These are phyloP conservation scores for Pythium chondricola DNA, from an alignment of 352 stramenopile genomes.

Conservation along the genomic window DNA sequence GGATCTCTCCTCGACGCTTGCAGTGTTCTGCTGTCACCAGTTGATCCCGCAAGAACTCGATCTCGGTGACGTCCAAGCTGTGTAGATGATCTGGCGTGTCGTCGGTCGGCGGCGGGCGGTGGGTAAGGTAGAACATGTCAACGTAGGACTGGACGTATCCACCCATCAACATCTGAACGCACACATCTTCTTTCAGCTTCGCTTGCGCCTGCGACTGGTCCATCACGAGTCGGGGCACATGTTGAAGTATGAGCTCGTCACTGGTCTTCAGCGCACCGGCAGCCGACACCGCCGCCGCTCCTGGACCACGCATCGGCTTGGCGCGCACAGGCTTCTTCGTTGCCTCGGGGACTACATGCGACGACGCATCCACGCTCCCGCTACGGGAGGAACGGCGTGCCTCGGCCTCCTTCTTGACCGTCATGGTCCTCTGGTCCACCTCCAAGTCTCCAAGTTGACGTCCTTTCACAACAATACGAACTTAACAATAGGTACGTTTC, in stretches of 20 bases:
- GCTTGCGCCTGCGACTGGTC: constrained; percentile 32
- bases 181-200: constrained; percentile 75
- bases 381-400: constrained; percentile 1
- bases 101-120: constrained; percentile 36
- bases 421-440: constrained; percentile 1
- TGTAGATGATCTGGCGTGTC: constrained; percentile 16
- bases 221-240: not conserved
- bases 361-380: not conserved
- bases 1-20: constrained; percentile 84
- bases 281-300: not conserved
- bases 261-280: constrained; percentile 1
- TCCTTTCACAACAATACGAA: constrained; percentile 12
- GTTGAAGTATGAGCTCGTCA: constrained; percentile 11
- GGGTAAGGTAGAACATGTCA: constrained; percentile 93
- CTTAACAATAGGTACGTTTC: constrained; percentile 3
- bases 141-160: constrained; percentile 92
- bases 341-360: constrained; percentile 30
- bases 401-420: constrained; percentile 15
- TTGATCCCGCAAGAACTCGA: constrained; percentile 87
- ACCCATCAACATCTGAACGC: constrained; percentile 79
- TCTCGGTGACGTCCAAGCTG: constrained; percentile 40
- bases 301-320: constrained; percentile 53
- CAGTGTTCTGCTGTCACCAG: constrained; percentile 83
- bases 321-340: constrained; percentile 43
- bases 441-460: too few species aligned